These are phyloP conservation scores for Suhomyces faveliae DNA, from an alignment of 805 yeast genomes.

Conservation along the genomic window DNA sequence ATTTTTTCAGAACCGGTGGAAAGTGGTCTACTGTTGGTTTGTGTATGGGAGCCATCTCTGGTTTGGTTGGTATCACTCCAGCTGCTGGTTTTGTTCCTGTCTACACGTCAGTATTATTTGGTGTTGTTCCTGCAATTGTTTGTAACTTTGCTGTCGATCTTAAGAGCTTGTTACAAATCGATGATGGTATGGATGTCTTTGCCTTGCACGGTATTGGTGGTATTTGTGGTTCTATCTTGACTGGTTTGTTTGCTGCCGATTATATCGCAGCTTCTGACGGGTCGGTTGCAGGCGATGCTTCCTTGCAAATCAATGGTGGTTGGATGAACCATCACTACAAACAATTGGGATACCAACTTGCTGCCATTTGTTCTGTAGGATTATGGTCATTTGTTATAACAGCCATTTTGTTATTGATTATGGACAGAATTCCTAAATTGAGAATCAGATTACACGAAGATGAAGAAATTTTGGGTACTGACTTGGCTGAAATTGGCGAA, in stretches of 20 bases:
- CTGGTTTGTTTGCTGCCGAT: conserved; percentile 91
- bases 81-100: conserved; percentile 96
- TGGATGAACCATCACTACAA: conserved; percentile 81
- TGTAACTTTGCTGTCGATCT: conserved; percentile 87
- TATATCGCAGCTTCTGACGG: conserved; percentile 86
- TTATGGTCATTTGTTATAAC: conserved; percentile 78
- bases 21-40: conserved; percentile 93
- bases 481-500: conserved; percentile 88
- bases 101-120: conserved; percentile 83
- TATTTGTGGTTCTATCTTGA: conserved; percentile 73
- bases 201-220: conserved; percentile 96
- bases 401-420: conserved; percentile 57
- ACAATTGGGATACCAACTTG: conserved; percentile 87
- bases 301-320: conserved; percentile 63
- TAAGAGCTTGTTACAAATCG: conserved; percentile 69
- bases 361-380: conserved; percentile 69
- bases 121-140: conserved; percentile 69
- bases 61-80: conserved; percentile 93
- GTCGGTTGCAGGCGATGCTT: conserved; percentile 35
- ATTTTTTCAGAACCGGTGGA: conserved; percentile 79
- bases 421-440: conserved; percentile 79
- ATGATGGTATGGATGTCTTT: conserved; percentile 94
- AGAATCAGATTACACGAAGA: conserved; percentile 81
- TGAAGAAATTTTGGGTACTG: conserved; percentile 86
- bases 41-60: conserved; percentile 92